phyloP scores from a whole-genome alignment of 805 yeast genomes.

The Saturnispora kantuleensis region DNA sequence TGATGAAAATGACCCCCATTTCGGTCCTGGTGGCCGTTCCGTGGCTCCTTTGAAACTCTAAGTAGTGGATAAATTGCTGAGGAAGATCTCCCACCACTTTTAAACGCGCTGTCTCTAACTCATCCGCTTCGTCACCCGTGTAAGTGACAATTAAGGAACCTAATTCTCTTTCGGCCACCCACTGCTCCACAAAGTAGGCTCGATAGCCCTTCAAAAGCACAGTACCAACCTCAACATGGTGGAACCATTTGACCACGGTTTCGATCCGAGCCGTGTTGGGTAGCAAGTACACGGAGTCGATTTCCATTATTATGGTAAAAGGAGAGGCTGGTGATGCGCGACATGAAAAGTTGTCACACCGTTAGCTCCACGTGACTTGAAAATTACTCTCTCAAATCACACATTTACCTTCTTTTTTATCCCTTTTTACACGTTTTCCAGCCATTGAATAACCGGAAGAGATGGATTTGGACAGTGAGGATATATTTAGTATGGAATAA shows the following conservation, averaged over 20 bases:
- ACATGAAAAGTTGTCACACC: too few species aligned
- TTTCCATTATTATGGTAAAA: background rate
- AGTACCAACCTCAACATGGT: background rate
- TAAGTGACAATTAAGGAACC: slow-evolving; percentile 67
- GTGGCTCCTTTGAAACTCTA: slow-evolving; percentile 53
- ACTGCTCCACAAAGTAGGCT: slow-evolving; percentile 86
- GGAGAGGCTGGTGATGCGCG: too few species aligned
- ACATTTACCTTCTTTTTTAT: background rate
- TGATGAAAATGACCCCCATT: slow-evolving; percentile 59
- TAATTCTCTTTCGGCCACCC: slow-evolving; percentile 68
- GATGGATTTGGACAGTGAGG: background rate
- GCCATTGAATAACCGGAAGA: background rate
- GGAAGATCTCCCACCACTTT: slow-evolving; percentile 31
- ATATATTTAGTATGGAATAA: background rate
- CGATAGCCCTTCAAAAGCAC: slow-evolving; percentile 55
- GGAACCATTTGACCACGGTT: background rate
- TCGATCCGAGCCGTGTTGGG: background rate
- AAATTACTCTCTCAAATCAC: background rate
- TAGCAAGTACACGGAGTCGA: slow-evolving; percentile 2
- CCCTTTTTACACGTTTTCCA: background rate
- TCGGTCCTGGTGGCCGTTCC: slow-evolving; percentile 59
- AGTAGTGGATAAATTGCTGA: slow-evolving; percentile 42
- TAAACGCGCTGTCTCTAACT: slow-evolving; percentile 24
- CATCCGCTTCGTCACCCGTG: slow-evolving; percentile 73
- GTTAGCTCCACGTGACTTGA: too few species aligned